phyloP scores from a whole-genome alignment of 345 rosid genomes.

The Ailanthus altissimus region DNA sequence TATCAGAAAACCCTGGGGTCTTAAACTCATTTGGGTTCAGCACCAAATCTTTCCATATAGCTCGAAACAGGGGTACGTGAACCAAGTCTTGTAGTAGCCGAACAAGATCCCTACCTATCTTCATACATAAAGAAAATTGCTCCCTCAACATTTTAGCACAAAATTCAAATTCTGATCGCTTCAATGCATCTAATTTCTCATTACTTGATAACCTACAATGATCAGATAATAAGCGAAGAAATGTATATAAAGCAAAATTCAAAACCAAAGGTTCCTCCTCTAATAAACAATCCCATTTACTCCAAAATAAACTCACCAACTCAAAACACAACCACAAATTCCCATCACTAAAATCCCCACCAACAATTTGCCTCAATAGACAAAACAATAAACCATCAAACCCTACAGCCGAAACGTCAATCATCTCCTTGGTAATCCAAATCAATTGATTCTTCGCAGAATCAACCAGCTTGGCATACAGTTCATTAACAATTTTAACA shows the following conservation, averaged over 20 bases:
- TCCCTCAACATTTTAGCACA: constrained; percentile 78
- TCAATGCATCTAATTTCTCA: constrained; percentile 45
- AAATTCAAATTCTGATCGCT: constrained; percentile 58
- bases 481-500: constrained; percentile 45
- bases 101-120: constrained; percentile 75
- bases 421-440: constrained; percentile 66
- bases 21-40: constrained; percentile 44
- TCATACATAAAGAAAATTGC: constrained; percentile 56
- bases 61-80: constrained; percentile 66
- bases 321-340: constrained; percentile 82
- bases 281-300: constrained; percentile 57
- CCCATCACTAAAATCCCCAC: constrained; percentile 69
- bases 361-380: constrained; percentile 60
- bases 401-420: constrained; percentile 62
- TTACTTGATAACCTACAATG: constrained; percentile 51
- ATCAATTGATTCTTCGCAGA: constrained; percentile 56
- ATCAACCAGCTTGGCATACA: constrained; percentile 58
- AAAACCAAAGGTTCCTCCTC: constrained; percentile 57
- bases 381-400: constrained; percentile 50
- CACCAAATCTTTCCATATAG: constrained; percentile 65
- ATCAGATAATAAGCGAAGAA: constrained; percentile 67
- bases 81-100: constrained; percentile 71
- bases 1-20: constrained; percentile 42
- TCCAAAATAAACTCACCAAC: constrained; percentile 46
- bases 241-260: constrained; percentile 64